Evolutionary conservation across 805 yeast species (phyloP), one percentile per base, ranked within the genome.

Genomic region (Starmerella etchellsii): DNA sequence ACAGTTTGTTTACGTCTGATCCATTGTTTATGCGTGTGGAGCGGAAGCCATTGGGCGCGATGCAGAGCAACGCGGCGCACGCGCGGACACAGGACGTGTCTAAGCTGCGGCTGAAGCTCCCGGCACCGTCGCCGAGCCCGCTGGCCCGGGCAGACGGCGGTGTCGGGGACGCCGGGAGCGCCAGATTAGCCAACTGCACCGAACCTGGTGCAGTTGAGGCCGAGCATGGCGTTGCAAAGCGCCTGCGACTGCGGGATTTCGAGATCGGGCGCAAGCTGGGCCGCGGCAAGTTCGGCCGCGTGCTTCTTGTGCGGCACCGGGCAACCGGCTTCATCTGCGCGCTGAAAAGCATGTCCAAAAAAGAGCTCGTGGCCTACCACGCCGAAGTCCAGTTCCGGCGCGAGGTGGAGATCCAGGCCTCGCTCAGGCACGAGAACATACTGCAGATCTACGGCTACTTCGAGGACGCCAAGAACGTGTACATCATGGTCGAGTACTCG

Each of bases 231-330:
- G n/a, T n/a, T n/a, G n/a, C n/a, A n/a, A n/a, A n/a, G n/a, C 25
- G 10, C 25, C 10, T 23, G 25, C 25, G 69, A 0, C 59, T 76
- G 19, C 61, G 65, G 23, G 91, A 82, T 55, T 88, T 88, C 61
- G 95, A 85, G 51, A 70, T 88, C 32, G 97, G 96, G 15, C 71
- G 77, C 40, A 76, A 79, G 42, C 67, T 88, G 36, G 98, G 97
- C 0, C 84, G 82, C 56, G 98, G 98, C 6, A 84, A 85, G 58
- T 77, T 87, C 54, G 98, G 98, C 8, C 76, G 74, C 53, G 97
- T 91, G 1, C 87, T 84, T 60, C 81, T 95, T 56, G 96, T 80
- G 8, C 69, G 70, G 41, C 95, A 85, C 57, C 76, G 72, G 49
- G 54, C 62, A 27, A 70, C 83, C 0, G 94, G 93, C 1, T 81